phyloP scores from a whole-genome alignment of 1,284 basidiomycete genomes.

The Chiua sp. region DNA sequence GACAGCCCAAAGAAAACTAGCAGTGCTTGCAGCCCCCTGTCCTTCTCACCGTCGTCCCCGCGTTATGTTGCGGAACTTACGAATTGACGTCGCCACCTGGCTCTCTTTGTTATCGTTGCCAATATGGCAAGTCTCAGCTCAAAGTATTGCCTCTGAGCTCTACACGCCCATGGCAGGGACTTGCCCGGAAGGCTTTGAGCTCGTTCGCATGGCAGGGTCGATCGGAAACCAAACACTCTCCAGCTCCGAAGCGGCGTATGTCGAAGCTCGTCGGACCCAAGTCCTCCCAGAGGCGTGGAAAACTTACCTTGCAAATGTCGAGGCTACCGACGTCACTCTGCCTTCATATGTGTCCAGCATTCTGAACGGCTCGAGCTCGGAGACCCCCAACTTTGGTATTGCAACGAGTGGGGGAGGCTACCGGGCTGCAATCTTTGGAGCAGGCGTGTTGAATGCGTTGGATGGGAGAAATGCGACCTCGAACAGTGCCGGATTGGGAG shows the following conservation, averaged over 20 bases:
- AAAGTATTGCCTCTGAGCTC: conserved; percentile 27
- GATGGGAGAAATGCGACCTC: conserved; percentile 54
- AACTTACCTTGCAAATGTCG: conserved; percentile 41
- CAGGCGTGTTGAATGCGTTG: conserved; percentile 53
- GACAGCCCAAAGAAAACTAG: neutral
- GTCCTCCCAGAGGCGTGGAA: conserved; percentile 40
- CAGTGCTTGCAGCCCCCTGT: neutral
- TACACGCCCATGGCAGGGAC: conserved; percentile 32
- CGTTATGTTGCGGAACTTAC: conserved; percentile 1
- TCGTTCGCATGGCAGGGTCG: conserved; percentile 40
- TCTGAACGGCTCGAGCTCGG: conserved; percentile 27
- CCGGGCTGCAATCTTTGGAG: conserved; percentile 55
- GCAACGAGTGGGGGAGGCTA: conserved; percentile 53
- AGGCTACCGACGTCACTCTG: conserved; percentile 28
- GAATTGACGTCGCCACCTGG: conserved; percentile 9
- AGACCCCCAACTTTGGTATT: conserved; percentile 46
- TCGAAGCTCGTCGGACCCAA: conserved; percentile 33
- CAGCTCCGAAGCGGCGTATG: conserved; percentile 34
- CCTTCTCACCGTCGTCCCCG: neutral
- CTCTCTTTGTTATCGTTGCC: conserved; percentile 13
- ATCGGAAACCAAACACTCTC: conserved; percentile 36
- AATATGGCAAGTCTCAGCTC: conserved; percentile 20
- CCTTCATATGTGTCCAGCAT: conserved; percentile 43
- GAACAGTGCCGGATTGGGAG: conserved; percentile 47
- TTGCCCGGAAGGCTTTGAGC: conserved; percentile 38